Percentiles rank a stretch among this genome's conserved stretches.
These are phyloP conservation scores for Falciphora oryzae DNA, from an alignment of 2,329 filamentous ascomycete genomes.

Conservation along the genomic window DNA sequence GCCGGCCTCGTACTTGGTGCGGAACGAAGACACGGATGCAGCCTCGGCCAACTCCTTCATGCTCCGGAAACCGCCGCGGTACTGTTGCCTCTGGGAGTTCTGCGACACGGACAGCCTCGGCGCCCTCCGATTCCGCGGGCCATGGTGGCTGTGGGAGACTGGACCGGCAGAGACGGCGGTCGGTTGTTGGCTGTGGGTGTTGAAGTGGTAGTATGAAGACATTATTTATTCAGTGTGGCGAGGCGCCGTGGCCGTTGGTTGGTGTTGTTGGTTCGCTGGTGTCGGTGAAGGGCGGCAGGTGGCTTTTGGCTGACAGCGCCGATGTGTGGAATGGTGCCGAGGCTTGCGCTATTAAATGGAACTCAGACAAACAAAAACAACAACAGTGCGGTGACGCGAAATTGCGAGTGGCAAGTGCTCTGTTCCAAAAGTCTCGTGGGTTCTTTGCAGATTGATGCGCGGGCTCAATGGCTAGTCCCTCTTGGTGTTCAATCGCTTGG, in stretches of 20 bases:
- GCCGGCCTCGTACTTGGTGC: constrained; percentile 82
- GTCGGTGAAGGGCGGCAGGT: neutral
- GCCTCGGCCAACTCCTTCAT: constrained; percentile 82
- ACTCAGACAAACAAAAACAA: neutral
- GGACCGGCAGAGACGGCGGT: constrained; percentile 48
- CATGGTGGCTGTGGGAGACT: constrained; percentile 70
- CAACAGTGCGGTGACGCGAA: too few species aligned
- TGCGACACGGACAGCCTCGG: constrained; percentile 75
- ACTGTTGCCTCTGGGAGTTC: constrained; percentile 83
- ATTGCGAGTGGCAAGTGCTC: neutral
- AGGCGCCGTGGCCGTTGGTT: constrained; percentile 4
- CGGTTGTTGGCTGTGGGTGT: constrained; percentile 52
- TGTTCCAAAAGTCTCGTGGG: neutral
- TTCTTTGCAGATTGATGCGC: neutral
- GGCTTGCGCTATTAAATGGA: neutral
- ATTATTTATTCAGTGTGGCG: constrained; percentile 29
- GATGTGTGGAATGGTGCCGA: neutral
- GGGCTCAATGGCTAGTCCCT: neutral
- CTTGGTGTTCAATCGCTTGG: neutral
- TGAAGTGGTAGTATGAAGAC: constrained; percentile 61
- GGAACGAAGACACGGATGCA: constrained; percentile 70
- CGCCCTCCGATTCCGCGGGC: constrained; percentile 77
- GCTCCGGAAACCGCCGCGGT: constrained; percentile 73
- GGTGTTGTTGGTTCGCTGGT: neutral
- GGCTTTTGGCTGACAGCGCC: too few species aligned